Evolutionary conservation across 2,329 filamentous ascomycete species (phyloP), one percentile per base, ranked within the genome.

Genomic region (Colletotrichum scovillei): DNA sequence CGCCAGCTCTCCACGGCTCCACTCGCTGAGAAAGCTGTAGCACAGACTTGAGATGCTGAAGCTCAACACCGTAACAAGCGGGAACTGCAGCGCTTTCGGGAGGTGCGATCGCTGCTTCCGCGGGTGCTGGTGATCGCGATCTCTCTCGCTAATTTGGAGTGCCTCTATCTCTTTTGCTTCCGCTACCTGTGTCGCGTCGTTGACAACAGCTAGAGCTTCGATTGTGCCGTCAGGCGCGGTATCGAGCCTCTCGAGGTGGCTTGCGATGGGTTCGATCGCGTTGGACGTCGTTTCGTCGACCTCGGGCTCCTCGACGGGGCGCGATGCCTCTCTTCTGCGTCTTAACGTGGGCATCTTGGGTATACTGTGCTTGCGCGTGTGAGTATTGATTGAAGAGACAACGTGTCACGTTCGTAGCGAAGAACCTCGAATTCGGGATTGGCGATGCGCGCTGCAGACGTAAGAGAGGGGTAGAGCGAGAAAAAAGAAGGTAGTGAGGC

Each of bases 1-100:
- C 1, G 91, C 91, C 53, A 97, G 85, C 81, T 95, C 92, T 7
- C 88, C 90, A 16, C 88, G 86, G 5, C 90, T 91, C 74, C 90
- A 87, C 49, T 89, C 86, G 60, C 90, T 87, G 7, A 90, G 85
- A 65, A 92, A 79, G 59, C 90, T 90, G 81, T 93, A 93, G 7
- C 94, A 87, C 22, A 91, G 78, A 19, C 89, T 87, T 75, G 91
- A 93, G 70, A 95, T 83, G 38, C 86, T 84, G 71, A 95, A 86
- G 82, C 87, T 91, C 76, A 91, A 79, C 24, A 86, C 78, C 11
- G 87, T 84, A 24, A 88, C 83, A 5, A 91, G 82, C 9, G 88
- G 88, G 76, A 91, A 90, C 71, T 86, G 85, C n/a, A 87, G 75
- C 14, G 79, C 73, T 11, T 73, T 73, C 4, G 88, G 88, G 28